Percentiles rank a stretch among this genome's conserved stretches.
phyloP scores from a whole-genome alignment of 2,329 filamentous ascomycete species.

The Colletotrichum magnum region DNA sequence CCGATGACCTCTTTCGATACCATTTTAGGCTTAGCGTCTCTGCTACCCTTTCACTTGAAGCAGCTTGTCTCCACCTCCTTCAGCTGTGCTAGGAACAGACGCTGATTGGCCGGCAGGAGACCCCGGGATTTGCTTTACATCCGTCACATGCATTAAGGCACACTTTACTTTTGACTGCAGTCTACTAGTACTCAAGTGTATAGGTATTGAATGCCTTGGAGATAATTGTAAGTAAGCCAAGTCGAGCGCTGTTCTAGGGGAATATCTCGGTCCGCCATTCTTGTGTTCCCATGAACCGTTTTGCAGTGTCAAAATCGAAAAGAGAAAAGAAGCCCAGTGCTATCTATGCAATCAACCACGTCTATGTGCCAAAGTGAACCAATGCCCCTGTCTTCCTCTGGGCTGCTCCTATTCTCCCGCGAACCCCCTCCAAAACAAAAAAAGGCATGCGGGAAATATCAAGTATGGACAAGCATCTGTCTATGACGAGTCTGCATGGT shows the following conservation, averaged over 20 bases:
- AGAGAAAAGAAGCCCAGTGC: conserved; percentile 10
- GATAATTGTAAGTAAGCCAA: too few relatives aligned
- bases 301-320: not conserved
- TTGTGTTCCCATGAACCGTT: conserved; percentile 12
- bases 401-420: not conserved
- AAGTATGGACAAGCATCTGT: conserved; percentile 2
- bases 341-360: conserved; percentile 15
- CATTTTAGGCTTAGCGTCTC: conserved; percentile 15
- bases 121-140: conserved; percentile 22
- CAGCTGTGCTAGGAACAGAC: conserved; percentile 1
- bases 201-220: not conserved
- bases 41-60: conserved; percentile 26
- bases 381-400: not conserved
- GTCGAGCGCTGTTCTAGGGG: not conserved
- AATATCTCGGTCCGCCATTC: conserved; percentile 13
- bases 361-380: conserved; percentile 2
- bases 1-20: conserved; percentile 35
- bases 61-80: conserved; percentile 33
- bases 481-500: not conserved
- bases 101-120: conserved; percentile 21
- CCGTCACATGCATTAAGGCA: conserved; percentile 21
- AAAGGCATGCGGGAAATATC: not conserved
- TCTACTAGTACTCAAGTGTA: not conserved
- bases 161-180: conserved; percentile 25
- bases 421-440: not conserved